Base-by-base conservation (phyloP, 139 green algal species). In the Chlamydomonas urium region DNA sequence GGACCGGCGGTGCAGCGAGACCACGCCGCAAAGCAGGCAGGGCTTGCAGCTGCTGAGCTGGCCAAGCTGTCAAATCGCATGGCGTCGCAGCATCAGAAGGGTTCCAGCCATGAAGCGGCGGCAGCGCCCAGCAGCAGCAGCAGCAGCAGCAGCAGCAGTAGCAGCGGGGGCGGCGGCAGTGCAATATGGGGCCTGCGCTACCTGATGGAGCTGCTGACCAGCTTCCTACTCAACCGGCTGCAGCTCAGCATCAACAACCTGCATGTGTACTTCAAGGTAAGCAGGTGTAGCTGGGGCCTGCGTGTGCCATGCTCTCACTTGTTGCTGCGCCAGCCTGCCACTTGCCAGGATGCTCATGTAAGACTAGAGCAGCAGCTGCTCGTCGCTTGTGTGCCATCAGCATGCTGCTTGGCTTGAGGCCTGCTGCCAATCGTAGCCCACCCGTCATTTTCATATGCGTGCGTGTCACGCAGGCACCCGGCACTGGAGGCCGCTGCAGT, bases 11-110 rank as follows among this genome's bases (percentile, higher is more conserved):
- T 85, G 23, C 38, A 63, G 38, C 73, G 85, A 2, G 85, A 86
- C 19, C 77, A 82, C 61, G 80, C 83, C 36, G 83, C 87, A 35
- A 95, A 94, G 79, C 83, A 89, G 45, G 90, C 86, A 0, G 74
- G 88, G 75, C 76, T 93, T 33, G 88, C 89, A n/a, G 88, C 86
- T 14, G 80, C 84, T 21, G 87, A 94, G 83, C 79, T 91, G 23
- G 74, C 81, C 10, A 88, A 88, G 63, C 75, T 86, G 47, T 79
- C 79, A 31, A 50, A 47, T 66, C 67, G 78, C 45, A 77, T 81
- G 56, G 65, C 67, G 57, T 26, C 10, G 53, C 53, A 63, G n/a
- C n/a, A n/a, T n/a, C n/a, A n/a, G n/a, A 56, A 56, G 45, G 21
- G 17, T 56, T 56, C 45, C 17, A n/a, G n/a, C n/a, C n/a, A 56